Evolutionary conservation across 1,284 basidiomycete genomes (phyloP).

Genomic region (Polyporus tsugae): DNA sequence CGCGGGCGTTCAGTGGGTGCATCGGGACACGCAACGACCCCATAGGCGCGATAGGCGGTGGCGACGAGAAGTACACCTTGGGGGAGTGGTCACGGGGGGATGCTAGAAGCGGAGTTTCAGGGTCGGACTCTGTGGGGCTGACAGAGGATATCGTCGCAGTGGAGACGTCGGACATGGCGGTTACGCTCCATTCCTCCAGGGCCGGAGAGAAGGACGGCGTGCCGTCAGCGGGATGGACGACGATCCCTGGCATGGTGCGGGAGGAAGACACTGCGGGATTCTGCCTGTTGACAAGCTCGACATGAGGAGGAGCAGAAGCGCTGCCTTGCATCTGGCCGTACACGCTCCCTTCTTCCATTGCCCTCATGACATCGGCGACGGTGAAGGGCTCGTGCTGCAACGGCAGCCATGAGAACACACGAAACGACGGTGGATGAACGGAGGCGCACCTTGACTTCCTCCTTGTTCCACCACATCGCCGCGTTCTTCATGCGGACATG

Average conservation of each 20-base stretch:
- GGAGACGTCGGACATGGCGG: not conserved
- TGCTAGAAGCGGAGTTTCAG: not conserved
- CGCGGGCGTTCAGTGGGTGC: not conserved
- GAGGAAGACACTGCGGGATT: not conserved
- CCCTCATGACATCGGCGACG: constrained; percentile 6
- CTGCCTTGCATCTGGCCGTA: not conserved
- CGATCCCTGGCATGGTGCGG: constrained; percentile 7
- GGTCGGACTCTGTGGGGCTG: not conserved
- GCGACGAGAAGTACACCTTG: not conserved
- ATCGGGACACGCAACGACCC: not conserved
- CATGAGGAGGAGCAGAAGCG: not conserved
- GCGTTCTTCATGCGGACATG: constrained; percentile 5
- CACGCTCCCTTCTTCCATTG: constrained; percentile 6
- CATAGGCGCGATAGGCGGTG: not conserved
- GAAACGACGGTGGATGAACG: too few species aligned
- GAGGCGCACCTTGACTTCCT: constrained; percentile 5
- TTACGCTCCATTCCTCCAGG: not conserved
- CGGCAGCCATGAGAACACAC: not conserved
- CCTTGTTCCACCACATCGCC: not conserved
- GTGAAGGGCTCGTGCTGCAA: constrained; percentile 15
- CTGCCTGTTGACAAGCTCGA: not conserved
- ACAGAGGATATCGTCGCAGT: not conserved
- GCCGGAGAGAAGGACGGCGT: constrained; percentile 9
- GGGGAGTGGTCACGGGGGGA: not conserved
- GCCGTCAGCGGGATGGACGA: constrained; percentile 17